phyloP scores from a whole-genome alignment of 148 eudicot genomes.

The Selenicereus undatus region DNA sequence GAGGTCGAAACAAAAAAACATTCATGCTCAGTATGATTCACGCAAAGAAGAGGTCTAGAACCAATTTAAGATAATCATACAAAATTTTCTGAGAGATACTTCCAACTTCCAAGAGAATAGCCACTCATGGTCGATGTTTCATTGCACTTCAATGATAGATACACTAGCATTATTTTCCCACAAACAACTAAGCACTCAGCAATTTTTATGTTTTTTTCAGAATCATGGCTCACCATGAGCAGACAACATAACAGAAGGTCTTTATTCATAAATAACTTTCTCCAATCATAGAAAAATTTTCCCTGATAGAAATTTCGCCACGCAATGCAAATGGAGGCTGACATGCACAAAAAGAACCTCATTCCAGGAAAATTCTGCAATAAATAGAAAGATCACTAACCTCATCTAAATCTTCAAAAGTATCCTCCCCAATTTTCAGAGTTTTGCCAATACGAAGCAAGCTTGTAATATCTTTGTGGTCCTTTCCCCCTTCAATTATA shows the following conservation, averaged over 20 bases:
- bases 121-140: neutral
- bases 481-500: constrained; percentile 91
- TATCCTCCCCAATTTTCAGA: constrained; percentile 81
- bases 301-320: neutral
- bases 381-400: constrained; percentile 31
- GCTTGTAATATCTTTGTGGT: constrained; percentile 88
- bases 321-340: constrained; percentile 4
- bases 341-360: neutral
- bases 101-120: neutral
- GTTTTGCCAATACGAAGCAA: constrained; percentile 89
- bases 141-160: neutral
- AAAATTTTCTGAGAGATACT: neutral
- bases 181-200: neutral
- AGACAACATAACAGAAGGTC: neutral
- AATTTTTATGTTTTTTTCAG: neutral
- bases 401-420: constrained; percentile 97
- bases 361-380: neutral
- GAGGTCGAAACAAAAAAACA: neutral
- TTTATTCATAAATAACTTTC: neutral
- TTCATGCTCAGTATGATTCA: neutral
- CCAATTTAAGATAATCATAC: neutral
- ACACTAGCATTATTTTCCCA: neutral
- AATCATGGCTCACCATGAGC: neutral
- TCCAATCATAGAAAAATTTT: neutral
- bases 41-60: neutral